These are phyloP conservation scores for Camelina neglecta DNA, from an alignment of 345 rosid species.

Conservation along the genomic window DNA sequence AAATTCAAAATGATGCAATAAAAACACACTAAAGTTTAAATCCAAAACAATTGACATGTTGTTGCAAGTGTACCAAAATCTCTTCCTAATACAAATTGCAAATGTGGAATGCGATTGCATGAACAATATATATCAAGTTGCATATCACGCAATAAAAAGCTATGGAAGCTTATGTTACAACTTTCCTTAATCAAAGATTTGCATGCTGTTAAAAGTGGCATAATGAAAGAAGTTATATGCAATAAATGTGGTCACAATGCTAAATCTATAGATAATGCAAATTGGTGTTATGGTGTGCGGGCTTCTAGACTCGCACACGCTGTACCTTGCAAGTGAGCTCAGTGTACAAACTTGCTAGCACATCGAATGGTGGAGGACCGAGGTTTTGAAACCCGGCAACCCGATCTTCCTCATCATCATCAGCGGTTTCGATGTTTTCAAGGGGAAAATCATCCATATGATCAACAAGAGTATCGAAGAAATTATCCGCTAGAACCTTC, in stretches of 20 bases:
- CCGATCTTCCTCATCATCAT: slow-evolving; percentile 60
- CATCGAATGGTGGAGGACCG: slow-evolving; percentile 67
- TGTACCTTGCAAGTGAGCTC: slow-evolving; percentile 46
- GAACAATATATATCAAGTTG: too few species aligned
- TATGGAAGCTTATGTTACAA: too few species aligned
- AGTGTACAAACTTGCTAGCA: slow-evolving; percentile 52
- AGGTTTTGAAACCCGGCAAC: slow-evolving; percentile 60
- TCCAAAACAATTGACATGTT: too few species aligned
- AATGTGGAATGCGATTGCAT: too few species aligned
- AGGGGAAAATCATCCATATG: slow-evolving; percentile 51
- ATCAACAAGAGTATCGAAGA: slow-evolving; percentile 62
- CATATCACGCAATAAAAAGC: too few species aligned
- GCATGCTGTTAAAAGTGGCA: too few species aligned
- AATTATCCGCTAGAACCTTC: slow-evolving; percentile 59
- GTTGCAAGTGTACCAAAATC: too few species aligned
- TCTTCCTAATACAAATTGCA: too few species aligned
- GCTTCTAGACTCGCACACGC: slow-evolving; percentile 35
- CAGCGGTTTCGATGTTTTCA: slow-evolving; percentile 59
- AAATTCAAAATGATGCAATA: neutral
- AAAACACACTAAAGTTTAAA: neutral
- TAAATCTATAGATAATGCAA: too few species aligned
- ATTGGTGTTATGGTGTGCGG: neutral
- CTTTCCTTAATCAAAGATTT: too few species aligned
- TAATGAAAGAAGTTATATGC: too few species aligned
- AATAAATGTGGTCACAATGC: too few species aligned